Conservation (phyloP, 768 basidiomycete species). For the Leccinellum albellum region DNA sequence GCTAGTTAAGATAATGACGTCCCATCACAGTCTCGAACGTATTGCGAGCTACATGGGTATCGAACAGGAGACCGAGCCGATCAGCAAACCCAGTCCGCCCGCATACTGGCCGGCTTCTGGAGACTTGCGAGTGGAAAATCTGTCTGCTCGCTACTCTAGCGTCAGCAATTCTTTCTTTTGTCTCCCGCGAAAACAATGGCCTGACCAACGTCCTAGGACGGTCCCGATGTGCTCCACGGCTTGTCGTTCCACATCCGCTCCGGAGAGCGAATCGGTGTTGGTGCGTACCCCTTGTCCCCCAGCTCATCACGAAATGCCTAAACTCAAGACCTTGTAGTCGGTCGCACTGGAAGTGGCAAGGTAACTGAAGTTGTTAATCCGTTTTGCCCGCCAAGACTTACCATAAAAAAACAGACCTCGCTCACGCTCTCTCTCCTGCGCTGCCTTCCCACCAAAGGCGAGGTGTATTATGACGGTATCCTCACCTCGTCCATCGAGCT, state of each 20-base stretch:
- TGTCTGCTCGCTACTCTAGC: slow-evolving; percentile 52
- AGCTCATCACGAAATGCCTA: neutral
- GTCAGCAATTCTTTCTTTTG: neutral
- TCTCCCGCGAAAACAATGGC: neutral
- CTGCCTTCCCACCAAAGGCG: slow-evolving; percentile 46
- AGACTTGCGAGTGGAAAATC: slow-evolving; percentile 47
- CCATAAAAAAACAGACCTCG: slow-evolving; percentile 37
- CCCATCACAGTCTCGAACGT: slow-evolving; percentile 25
- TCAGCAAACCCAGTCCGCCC: slow-evolving; percentile 43
- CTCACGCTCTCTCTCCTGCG: slow-evolving; percentile 47
- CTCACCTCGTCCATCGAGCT: slow-evolving; percentile 48
- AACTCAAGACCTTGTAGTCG: neutral
- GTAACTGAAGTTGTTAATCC: neutral
- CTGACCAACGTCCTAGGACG: neutral
- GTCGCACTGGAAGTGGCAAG: slow-evolving; percentile 10
- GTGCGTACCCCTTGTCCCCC: neutral
- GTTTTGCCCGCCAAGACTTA: neutral
- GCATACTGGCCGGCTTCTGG: slow-evolving; percentile 67
- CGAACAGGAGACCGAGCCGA: slow-evolving; percentile 47
- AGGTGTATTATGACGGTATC: slow-evolving; percentile 53
- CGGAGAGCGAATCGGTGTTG: slow-evolving; percentile 9
- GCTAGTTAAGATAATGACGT: neutral
- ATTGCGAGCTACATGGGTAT: slow-evolving; percentile 51
- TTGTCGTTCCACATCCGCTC: slow-evolving; percentile 3
- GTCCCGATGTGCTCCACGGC: neutral